Base-by-base conservation (phyloP, 192 early-diverging fungal genomes). In the Thamnidium elegans region DNA sequence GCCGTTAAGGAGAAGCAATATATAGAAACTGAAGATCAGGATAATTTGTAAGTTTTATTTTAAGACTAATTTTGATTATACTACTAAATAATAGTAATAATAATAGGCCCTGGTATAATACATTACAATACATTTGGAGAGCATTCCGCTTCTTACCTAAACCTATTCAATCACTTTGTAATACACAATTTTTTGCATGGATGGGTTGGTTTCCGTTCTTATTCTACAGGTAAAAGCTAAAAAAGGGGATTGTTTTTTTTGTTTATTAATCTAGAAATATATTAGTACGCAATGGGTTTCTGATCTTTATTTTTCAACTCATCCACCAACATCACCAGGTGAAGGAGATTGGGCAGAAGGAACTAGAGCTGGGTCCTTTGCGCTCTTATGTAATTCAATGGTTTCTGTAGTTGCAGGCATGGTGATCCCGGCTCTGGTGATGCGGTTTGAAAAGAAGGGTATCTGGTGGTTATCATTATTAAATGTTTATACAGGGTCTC, bases 151-250 rank as follows among this genome's bases (percentile, higher is more conserved):
- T 74, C 39, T 67, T 98, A 58, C 94, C 96, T 1, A 50, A 9
- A 9, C 81, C 89, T 5, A 81, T 96, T 34, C 88, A 90, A 63
- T 78, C 78, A 58, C 78, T 97, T 14, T 96, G 91, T 71, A 89
- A 90, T 58, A 84, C 92, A 17, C 95, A 99, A 71, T 91, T 99
- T 56, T 94, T 94, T 81, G 86, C 91, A n/a, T 99, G 95, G 95
- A 89, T 97, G 76, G 94, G 91, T 9, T 95, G 95, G 92, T 99
- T 99, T 66, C 94, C 95, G 6, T 95, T 97, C 68, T 76, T 99
- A 20, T 97, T 97, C 66, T 99, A 97, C 75, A 84, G 85, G 86
- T 90, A 82, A 15, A 53, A 10, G 43, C 7, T 46, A 20, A 26
- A 63, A 34, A 23, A 13, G 8, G 30, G 30, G 10, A 4, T 48